Base-by-base conservation (phyloP, 306 rosid genomes). In the Luffa acutangula region DNA sequence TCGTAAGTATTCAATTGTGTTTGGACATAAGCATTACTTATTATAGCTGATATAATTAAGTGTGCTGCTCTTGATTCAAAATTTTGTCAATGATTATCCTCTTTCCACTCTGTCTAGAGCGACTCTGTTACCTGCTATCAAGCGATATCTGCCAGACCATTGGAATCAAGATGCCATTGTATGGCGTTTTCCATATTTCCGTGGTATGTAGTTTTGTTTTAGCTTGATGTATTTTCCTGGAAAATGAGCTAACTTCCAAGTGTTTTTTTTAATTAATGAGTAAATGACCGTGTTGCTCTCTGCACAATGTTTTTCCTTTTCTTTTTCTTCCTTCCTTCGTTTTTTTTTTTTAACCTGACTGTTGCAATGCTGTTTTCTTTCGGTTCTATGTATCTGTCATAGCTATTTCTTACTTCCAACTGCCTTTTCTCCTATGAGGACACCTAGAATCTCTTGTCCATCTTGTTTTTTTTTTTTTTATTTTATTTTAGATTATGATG, bases 171-270 rank as follows among this genome's bases (percentile, higher is more conserved):
- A 91, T 9, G 53, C 69, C 59, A 89, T 93, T 20, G 53, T 81
- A 76, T 96, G 98, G 99, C 92, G 18, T 60, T 89, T 96, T 79
- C 98, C 99, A 31, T 96, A 90, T 87, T 91, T 91, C 62, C 91
- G 91, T 17, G 88, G 99, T 96, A 96, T 62, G 97, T 89, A 84
- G 62, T 54, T 17, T 76, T 48, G 41, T 51, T 73, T 73, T 31
- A 14, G 62, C 45, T 14, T 7, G 13, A 73, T 51, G 56, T 13
- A 20, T 2, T 25, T 70, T 21, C 56, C 2, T 20, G 37, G 5
- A 67, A 67, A 67, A 67, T 18, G 52, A 45, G 39, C 3, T 9
- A 46, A 46, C 12, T 46, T 73, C 15, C 15, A 9, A 31, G 62
- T 73, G 21, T 48, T 25, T 67, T 11, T 11, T n/a, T 70, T 3